Evolutionary conservation across 169 alveolate genomes (phyloP), one percentile per base, ranked within the genome.

Genomic region (Plasmodium gonderi): DNA sequence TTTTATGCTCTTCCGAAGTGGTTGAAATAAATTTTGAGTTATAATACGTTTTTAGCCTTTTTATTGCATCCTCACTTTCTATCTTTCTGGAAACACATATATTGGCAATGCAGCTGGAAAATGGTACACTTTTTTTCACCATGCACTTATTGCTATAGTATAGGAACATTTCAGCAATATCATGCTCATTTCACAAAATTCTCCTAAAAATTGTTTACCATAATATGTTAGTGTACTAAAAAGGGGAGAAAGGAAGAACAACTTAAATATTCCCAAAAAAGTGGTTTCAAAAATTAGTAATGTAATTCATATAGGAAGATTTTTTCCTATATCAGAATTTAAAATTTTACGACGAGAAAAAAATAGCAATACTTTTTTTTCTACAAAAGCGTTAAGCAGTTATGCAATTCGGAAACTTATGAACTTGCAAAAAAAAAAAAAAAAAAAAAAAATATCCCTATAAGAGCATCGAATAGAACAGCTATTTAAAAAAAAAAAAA

Each of bases 21-120:
- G 38, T 69, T n/a, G 81, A 79, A 79, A 64, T 82, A 54, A 26
- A 82, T 75, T 45, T 67, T 72, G 33, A n/a, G n/a, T 65, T 23
- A 31, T 67, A 75, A 87, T 67, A 74, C 45, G 38, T 9, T 51
- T 54, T 87, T 36, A 40, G 33, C 47, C 47, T 75, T 87, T 65
- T 40, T 54, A 87, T 44, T 26, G 33, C 29, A n/a, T 75, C 67
- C 47, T 17, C 87, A 75, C 49, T 75, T 87, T 87, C 68, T 51
- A 33, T 26, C 33, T 87, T 75, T 65, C 68, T 75, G 29, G 33
- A 76, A 75, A 87, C 3, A 31, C 6, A 14, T 14, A 33, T 74
- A 75, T 44, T 75, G 29, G 29, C 42, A 44, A 76, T 31, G 47
- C 68, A 67, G 9, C 47, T 29, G 85, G 31, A 45, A 42, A 83